phyloP scores from a whole-genome alignment of 2,329 filamentous ascomycete genomes.

The Scolecobasidium constrictum region DNA sequence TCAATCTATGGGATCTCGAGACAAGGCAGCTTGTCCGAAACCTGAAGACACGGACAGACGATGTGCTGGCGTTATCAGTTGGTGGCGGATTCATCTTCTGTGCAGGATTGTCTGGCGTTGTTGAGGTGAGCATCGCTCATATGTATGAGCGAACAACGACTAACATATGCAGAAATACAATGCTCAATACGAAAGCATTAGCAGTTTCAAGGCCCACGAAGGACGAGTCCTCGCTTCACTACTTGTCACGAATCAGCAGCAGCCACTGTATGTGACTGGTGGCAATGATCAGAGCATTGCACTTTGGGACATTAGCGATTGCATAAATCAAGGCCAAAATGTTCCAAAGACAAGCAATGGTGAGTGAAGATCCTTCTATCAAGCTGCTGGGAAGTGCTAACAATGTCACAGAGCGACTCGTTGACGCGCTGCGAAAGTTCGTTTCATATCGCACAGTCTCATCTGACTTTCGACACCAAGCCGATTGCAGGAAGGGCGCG shows the following conservation, averaged over 20 bases:
- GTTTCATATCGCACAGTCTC: slow-evolving; percentile 89
- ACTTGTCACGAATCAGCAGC: slow-evolving; percentile 55
- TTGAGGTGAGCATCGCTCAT: slow-evolving; percentile 51
- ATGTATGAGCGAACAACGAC: slow-evolving; percentile 10
- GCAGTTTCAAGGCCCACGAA: slow-evolving; percentile 71
- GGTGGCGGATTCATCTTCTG: slow-evolving; percentile 79
- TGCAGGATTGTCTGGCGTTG: slow-evolving; percentile 77
- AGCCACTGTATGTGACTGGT: slow-evolving; percentile 85
- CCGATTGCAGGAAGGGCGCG: slow-evolving; percentile 86
- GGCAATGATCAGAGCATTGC: slow-evolving; percentile 85
- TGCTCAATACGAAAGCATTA: slow-evolving; percentile 71
- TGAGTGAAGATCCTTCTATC: no score
- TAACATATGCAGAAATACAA: slow-evolving; percentile 50
- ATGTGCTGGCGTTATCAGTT: slow-evolving; percentile 79
- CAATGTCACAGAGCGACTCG: slow-evolving; percentile 49
- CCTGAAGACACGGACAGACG: slow-evolving; percentile 67
- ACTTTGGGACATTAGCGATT: slow-evolving; percentile 69
- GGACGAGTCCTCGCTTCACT: slow-evolving; percentile 82
- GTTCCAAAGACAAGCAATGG: slow-evolving; percentile 43
- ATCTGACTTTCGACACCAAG: slow-evolving; percentile 71
- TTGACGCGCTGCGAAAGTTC: slow-evolving; percentile 62
- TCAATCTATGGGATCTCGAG: slow-evolving; percentile 95
- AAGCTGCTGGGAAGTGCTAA: no score
- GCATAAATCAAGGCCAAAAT: slow-evolving; percentile 27
- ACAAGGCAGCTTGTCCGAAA: slow-evolving; percentile 83